phyloP scores from a whole-genome alignment of 192 early-diverging fungal genomes.

The Mycoemilia scoparia region DNA sequence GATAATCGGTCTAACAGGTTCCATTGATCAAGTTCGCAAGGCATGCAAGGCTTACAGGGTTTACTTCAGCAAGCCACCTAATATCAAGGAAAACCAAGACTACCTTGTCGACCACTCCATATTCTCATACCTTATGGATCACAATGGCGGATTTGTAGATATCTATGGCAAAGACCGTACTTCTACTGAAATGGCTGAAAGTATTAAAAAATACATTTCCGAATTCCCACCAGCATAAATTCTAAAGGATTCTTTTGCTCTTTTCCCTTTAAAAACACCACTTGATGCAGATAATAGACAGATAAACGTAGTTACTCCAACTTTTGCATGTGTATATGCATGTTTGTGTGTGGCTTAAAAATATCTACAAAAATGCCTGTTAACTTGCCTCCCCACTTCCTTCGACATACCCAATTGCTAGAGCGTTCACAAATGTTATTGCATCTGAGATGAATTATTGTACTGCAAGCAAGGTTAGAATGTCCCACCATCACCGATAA shows the following conservation, averaged over 20 bases:
- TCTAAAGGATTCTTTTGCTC: neutral
- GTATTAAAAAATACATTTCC: conserved; percentile 12
- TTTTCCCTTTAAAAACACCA: conserved; percentile 1
- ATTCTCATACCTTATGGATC: conserved; percentile 93
- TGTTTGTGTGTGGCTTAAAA: too few species aligned
- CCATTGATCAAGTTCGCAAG: conserved; percentile 58
- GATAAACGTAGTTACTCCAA: too few species aligned
- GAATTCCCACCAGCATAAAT: conserved; percentile 3
- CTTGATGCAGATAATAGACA: too few species aligned
- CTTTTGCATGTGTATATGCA: too few species aligned
- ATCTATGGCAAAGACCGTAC: conserved; percentile 68
- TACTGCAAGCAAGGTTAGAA: too few species aligned
- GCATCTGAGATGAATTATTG: too few species aligned
- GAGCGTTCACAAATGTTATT: too few species aligned
- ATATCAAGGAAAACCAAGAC: conserved; percentile 58
- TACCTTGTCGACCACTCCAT: conserved; percentile 98
- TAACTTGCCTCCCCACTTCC: too few species aligned
- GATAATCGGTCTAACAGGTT: conserved; percentile 82
- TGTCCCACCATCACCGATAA: too few species aligned
- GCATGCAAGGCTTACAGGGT: conserved; percentile 86
- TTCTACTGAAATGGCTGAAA: conserved; percentile 14
- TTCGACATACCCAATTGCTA: too few species aligned
- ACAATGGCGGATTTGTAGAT: conserved; percentile 74
- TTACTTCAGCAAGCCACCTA: conserved; percentile 81
- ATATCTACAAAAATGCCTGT: too few species aligned